A percentile compares a stretch with the other conserved stretches of the same genome.
Evolutionary conservation across 2,329 filamentous ascomycete genomes (phyloP).

Genomic region (Pyrenochaeta sp.): DNA sequence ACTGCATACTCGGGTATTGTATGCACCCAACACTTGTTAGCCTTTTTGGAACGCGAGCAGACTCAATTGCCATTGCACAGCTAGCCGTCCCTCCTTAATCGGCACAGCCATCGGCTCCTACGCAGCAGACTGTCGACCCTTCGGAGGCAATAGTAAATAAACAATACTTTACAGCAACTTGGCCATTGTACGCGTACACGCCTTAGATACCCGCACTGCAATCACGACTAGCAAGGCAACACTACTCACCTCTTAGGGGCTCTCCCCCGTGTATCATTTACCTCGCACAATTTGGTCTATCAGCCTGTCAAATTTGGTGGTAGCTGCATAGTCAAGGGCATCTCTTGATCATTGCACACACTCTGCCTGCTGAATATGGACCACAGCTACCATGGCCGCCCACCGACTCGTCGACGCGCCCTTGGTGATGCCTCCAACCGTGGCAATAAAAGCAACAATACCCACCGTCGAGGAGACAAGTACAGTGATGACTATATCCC

Average conservation of each 20-base stretch:
- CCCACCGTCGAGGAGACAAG: slow-evolving; percentile 31
- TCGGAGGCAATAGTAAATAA: slow-evolving; percentile 33
- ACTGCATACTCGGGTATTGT: slow-evolving; percentile 29
- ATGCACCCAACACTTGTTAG: slow-evolving; percentile 47
- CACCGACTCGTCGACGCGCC: slow-evolving; percentile 41
- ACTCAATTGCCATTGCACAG: slow-evolving; percentile 31
- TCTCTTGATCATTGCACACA: slow-evolving; percentile 16
- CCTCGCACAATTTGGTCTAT: slow-evolving; percentile 29
- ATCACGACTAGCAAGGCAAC: slow-evolving; percentile 21
- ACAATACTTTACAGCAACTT: slow-evolving; percentile 24
- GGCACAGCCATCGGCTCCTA: slow-evolving; percentile 27
- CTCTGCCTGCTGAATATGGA: slow-evolving; percentile 36
- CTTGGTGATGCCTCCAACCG: slow-evolving; percentile 46
- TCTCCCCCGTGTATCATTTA: slow-evolving; percentile 31
- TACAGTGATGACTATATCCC: slow-evolving; percentile 16
- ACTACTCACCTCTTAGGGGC: slow-evolving; percentile 27
- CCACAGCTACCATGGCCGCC: slow-evolving; percentile 36
- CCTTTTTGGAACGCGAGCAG: slow-evolving; percentile 40
- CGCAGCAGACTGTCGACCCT: slow-evolving; percentile 18
- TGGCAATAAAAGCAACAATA: slow-evolving; percentile 38
- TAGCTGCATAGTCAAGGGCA: slow-evolving; percentile 13
- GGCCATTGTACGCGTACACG: slow-evolving; percentile 25
- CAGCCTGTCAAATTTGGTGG: slow-evolving; percentile 19
- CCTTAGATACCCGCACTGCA: slow-evolving; percentile 17
- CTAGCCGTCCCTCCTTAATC: slow-evolving; percentile 42